Base-by-base conservation (phyloP, 192 early-diverging fungal genomes). In the Coemansia sp. region DNA sequence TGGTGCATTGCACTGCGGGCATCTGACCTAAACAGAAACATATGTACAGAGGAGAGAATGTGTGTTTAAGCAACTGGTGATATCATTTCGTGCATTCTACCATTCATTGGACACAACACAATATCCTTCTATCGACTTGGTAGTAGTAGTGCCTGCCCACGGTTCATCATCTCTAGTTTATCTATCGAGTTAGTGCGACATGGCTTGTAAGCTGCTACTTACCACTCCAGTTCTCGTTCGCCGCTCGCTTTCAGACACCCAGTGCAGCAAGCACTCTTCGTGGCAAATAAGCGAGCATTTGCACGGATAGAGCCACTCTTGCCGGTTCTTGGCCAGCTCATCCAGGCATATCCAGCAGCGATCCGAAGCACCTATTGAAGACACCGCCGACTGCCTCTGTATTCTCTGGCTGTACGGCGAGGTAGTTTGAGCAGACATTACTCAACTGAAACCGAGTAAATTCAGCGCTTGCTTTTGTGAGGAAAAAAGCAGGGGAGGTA, bases 341-440 rank as follows among this genome's bases (percentile, higher is more conserved):
- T 85, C 86, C 53, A 83, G 84, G 33, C 87, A 89, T 63, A 89
- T 89, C 80, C 86, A 89, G 48, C 87, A 89, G n/a, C 64, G 59
- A 17, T 74, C 71, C 6, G 39, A 42, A 4, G 30, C 37, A 5
- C 25, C n/a, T n/a, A n/a, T n/a, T n/a, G n/a, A n/a, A n/a, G n/a
- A n/a, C n/a, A n/a, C n/a, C n/a, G n/a, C n/a, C 26, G 11, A 29
- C 2, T 40, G 17, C 2, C 5, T 3, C 37, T 2, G 14, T 15
- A 28, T 23, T 5, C 20, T 15, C 34, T 52, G 46, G 24, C 34
- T 25, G 13, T 29, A 19, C 39, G 46, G 8, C 20, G 55, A 13
- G 10, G 27, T 34, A 20, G 34, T 9, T 13, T 38, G 18, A 5
- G 19, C n/a, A 22, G 40, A 17, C 22, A 23, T 23, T 42, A n/a